A percentile compares a stretch with the other conserved stretches of the same genome.
These are phyloP conservation scores for Meyerozyma guilliermondii DNA, from an alignment of 1,139 yeast species.

Conservation along the genomic window DNA sequence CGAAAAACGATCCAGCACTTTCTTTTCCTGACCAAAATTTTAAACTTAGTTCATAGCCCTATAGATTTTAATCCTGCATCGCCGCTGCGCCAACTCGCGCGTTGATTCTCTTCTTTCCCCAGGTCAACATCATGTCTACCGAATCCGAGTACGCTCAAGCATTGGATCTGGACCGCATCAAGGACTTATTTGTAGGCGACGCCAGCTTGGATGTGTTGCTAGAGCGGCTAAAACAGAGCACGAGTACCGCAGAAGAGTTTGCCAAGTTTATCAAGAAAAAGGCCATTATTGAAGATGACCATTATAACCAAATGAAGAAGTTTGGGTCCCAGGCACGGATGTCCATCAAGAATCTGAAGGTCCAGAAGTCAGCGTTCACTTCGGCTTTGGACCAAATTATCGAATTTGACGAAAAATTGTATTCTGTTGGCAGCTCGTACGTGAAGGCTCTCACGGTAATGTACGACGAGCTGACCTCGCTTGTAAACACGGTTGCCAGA, in stretches of 20 bases:
- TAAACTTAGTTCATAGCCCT: background rate
- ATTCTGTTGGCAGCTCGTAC: slow-evolving; percentile 69
- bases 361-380: slow-evolving; percentile 56
- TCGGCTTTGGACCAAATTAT: slow-evolving; percentile 63
- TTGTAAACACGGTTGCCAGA: slow-evolving; percentile 63
- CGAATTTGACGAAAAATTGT: slow-evolving; percentile 71
- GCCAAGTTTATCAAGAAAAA: slow-evolving; percentile 74
- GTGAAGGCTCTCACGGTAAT: slow-evolving; percentile 76
- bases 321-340: slow-evolving; percentile 53
- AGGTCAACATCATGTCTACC: background rate
- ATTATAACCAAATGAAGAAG: slow-evolving; percentile 68
- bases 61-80: background rate
- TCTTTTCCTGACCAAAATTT: slow-evolving; percentile 12
- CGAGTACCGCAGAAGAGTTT: slow-evolving; percentile 80
- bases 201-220: slow-evolving; percentile 59
- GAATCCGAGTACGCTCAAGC: slow-evolving; percentile 9
- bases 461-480: slow-evolving; percentile 79
- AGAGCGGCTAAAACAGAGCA: slow-evolving; percentile 69
- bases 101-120: background rate
- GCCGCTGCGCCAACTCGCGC: background rate
- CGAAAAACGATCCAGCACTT: slow-evolving; percentile 32
- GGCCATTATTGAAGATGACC: slow-evolving; percentile 75
- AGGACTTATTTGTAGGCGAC: slow-evolving; percentile 21
- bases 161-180: slow-evolving; percentile 11
- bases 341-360: slow-evolving; percentile 37